A percentile compares a stretch with the other conserved stretches of the same genome.
phyloP scores from a whole-genome alignment of 805 yeast genomes.

The Blastobotrys americana region DNA sequence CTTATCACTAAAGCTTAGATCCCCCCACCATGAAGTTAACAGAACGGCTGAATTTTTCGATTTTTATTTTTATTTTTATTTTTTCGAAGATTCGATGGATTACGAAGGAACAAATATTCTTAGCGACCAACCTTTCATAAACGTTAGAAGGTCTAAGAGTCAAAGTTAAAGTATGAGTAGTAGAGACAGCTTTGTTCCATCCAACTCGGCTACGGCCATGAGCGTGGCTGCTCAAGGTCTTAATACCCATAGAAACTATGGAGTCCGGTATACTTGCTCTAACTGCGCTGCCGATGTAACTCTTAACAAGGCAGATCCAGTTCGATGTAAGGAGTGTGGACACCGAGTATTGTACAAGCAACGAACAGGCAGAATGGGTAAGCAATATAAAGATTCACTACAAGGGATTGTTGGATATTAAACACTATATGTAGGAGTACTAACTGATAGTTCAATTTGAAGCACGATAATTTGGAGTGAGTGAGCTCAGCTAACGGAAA shows the following conservation, averaged over 20 bases:
- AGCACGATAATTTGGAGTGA: constrained; percentile 60
- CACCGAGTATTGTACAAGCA: constrained; percentile 96
- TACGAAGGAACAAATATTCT: too few species aligned
- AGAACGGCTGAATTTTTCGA: too few species aligned
- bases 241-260: constrained; percentile 59
- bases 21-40: too few species aligned
- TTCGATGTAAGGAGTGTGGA: constrained; percentile 97
- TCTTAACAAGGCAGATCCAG: constrained; percentile 88
- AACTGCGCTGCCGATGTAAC: constrained; percentile 89
- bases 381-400: constrained; percentile 30
- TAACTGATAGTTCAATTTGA: constrained; percentile 55
- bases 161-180: constrained; percentile 15
- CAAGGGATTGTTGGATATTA: not conserved
- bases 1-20: too few species aligned
- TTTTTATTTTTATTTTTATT: too few species aligned
- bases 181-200: constrained; percentile 33
- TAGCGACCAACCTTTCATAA: too few species aligned
- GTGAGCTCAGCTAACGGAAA: too few species aligned
- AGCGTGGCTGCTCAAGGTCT: constrained; percentile 78
- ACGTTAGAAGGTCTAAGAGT: too few species aligned
- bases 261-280: constrained; percentile 91
- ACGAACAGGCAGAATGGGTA: constrained; percentile 92
- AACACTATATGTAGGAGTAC: constrained; percentile 1
- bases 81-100: too few species aligned
- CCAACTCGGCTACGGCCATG: constrained; percentile 26